Evolutionary conservation across 2,329 filamentous ascomycete species (phyloP).

Genomic region (Colletotrichum sp.): DNA sequence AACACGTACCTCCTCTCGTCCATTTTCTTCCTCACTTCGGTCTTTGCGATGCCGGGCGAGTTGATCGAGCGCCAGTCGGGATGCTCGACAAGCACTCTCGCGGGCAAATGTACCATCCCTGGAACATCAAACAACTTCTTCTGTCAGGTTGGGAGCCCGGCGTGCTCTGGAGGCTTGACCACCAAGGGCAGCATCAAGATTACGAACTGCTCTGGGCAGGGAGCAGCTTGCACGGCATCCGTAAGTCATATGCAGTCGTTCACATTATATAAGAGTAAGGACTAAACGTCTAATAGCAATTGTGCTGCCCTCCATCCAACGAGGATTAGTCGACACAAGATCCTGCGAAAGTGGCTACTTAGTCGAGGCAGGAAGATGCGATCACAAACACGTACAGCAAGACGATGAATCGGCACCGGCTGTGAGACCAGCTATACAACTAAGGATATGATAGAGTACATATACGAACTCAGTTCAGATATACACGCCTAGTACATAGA

Average conservation of each 20-base stretch:
- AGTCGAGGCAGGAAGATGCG: not conserved
- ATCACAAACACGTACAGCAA: too few species aligned
- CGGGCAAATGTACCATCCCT: not conserved
- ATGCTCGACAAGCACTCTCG: not conserved
- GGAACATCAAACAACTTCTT: not conserved
- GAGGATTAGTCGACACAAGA: not conserved
- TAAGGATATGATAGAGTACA: rapidly evolving
- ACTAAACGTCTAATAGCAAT: not conserved
- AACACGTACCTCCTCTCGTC: not conserved
- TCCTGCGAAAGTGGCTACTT: rapidly evolving
- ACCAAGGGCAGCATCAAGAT: not conserved
- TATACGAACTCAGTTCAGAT: rapidly evolving
- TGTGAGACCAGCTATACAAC: not conserved
- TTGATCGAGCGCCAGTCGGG: not conserved
- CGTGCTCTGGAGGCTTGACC: not conserved
- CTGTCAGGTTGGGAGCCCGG: not conserved
- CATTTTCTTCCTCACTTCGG: not conserved
- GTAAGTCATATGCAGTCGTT: not conserved
- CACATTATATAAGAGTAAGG: too few species aligned
- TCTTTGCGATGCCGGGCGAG: not conserved
- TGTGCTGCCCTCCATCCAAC: not conserved
- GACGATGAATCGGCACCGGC: not conserved
- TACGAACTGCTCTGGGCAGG: not conserved
- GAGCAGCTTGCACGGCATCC: not conserved
- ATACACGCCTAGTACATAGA: not conserved